Percentiles rank a stretch among this genome's conserved stretches.
Evolutionary conservation across 2,329 filamentous ascomycete genomes (phyloP).

Genomic region (Chalaropsis thielavioides): DNA sequence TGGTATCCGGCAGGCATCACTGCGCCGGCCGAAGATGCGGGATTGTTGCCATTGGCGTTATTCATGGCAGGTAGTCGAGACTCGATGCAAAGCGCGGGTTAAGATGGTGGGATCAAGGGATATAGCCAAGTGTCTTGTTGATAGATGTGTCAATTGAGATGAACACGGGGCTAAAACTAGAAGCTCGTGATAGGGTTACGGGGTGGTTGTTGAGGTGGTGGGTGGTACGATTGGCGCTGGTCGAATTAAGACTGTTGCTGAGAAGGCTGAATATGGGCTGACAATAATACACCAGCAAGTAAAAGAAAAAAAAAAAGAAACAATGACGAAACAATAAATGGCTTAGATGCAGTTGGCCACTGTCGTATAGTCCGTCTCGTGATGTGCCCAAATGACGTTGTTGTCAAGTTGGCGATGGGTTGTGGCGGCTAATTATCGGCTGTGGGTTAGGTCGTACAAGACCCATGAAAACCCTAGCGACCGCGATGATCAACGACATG

Average conservation of each 20-base stretch:
- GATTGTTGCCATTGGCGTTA: slow-evolving; percentile 11
- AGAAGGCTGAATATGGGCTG: background rate
- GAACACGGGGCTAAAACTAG: no score
- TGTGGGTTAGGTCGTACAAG: background rate
- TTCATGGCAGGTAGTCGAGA: slow-evolving; percentile 8
- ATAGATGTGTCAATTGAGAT: no score
- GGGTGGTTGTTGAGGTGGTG: no score
- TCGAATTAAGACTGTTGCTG: background rate
- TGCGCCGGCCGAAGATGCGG: slow-evolving; percentile 30
- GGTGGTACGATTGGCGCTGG: no score
- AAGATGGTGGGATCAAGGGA: no score
- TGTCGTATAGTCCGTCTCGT: background rate
- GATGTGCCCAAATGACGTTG: background rate
- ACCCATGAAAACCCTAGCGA: background rate
- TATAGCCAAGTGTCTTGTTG: no score
- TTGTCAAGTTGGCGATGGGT: background rate
- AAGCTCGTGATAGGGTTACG: no score
- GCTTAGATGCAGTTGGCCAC: background rate
- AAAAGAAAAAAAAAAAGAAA: background rate
- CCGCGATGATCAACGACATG: background rate
- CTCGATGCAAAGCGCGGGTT: background rate
- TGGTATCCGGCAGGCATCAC: slow-evolving; percentile 54
- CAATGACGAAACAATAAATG: background rate
- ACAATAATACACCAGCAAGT: background rate
- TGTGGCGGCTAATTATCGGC: slow-evolving; percentile 7